A percentile compares a stretch with the other conserved stretches of the same genome.
Evolutionary conservation across 73 alveolate genomes (phyloP).

Genomic region (Uronychia setigera): DNA sequence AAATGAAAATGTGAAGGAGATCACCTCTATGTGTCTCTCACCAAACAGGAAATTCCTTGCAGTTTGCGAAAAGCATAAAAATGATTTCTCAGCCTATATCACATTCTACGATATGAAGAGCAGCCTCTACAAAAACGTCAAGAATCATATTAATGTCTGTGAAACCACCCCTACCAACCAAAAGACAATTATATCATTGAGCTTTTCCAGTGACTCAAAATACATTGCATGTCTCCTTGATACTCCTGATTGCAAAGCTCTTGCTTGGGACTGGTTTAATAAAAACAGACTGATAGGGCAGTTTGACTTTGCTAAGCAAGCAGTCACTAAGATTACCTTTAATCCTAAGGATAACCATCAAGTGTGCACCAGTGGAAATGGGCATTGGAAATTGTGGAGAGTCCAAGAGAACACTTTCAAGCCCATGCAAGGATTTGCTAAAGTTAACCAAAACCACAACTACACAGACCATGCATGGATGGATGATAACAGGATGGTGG

Average conservation of each 20-base stretch:
- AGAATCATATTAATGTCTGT: slow-evolving; percentile 46
- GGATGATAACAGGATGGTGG: slow-evolving; percentile 80
- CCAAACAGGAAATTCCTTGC: slow-evolving; percentile 65
- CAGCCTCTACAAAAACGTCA: slow-evolving; percentile 35
- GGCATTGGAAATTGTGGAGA: slow-evolving; percentile 83
- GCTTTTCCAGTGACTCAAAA: slow-evolving; percentile 50
- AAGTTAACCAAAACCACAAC: slow-evolving; percentile 66
- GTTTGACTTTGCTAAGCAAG: slow-evolving; percentile 54
- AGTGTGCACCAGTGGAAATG: slow-evolving; percentile 84
- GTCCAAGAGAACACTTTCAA: slow-evolving; percentile 85
- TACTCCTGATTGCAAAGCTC: slow-evolving; percentile 47
- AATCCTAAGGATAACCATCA: slow-evolving; percentile 84
- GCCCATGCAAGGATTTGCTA: slow-evolving; percentile 74
- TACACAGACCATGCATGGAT: slow-evolving; percentile 90
- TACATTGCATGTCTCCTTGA: slow-evolving; percentile 55
- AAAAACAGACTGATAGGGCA: slow-evolving; percentile 54
- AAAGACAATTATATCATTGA: slow-evolving; percentile 38
- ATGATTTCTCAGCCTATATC: slow-evolving; percentile 56
- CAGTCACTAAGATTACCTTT: slow-evolving; percentile 73
- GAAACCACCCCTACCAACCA: slow-evolving; percentile 62
- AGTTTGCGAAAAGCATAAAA: slow-evolving; percentile 57
- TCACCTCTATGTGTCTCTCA: slow-evolving; percentile 55
- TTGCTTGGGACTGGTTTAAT: slow-evolving; percentile 66
- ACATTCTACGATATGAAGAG: slow-evolving; percentile 66
- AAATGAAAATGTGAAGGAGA: slow-evolving; percentile 48